phyloP scores from a whole-genome alignment of 768 basidiomycete species.

The Rhizopogon roseolus region DNA sequence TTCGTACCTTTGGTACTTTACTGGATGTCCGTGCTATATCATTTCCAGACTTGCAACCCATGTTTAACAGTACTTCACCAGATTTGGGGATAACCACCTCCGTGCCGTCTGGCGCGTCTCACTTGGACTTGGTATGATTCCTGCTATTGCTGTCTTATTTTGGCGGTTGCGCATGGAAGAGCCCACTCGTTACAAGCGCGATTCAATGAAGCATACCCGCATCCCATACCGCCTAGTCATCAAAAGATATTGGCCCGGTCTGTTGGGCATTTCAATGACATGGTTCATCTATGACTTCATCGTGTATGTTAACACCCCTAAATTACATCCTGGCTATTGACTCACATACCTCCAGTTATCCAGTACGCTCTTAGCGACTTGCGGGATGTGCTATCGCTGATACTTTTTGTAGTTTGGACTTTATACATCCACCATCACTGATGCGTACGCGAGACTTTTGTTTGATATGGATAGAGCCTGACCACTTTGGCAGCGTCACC shows the following conservation, averaged over 20 bases:
- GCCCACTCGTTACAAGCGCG: constrained; percentile 65
- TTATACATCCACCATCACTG: constrained; percentile 73
- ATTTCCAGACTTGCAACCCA: not conserved
- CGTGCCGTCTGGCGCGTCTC: constrained; percentile 85
- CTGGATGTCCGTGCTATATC: constrained; percentile 64
- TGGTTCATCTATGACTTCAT: constrained; percentile 91
- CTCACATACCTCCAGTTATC: constrained; percentile 40
- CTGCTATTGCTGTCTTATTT: constrained; percentile 74
- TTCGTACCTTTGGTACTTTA: constrained; percentile 83
- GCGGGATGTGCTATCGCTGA: not conserved
- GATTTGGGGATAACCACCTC: constrained; percentile 75
- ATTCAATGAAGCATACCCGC: constrained; percentile 70
- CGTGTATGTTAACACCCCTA: constrained; percentile 37
- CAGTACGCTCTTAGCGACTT: constrained; percentile 38
- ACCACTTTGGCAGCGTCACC: constrained; percentile 43
- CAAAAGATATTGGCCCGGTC: constrained; percentile 72
- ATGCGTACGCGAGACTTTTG: constrained; percentile 38
- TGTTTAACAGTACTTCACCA: constrained; percentile 19
- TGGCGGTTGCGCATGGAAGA: constrained; percentile 88
- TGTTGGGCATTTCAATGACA: constrained; percentile 68
- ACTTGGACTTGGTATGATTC: constrained; percentile 78
- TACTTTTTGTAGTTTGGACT: constrained; percentile 57
- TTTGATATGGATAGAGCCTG: not conserved
- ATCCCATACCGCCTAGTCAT: constrained; percentile 78
- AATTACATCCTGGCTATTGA: not conserved